Evolutionary conservation across 257 asterid genomes (phyloP), one percentile per base, ranked within the genome.

Genomic region (Fraxinus americana): DNA sequence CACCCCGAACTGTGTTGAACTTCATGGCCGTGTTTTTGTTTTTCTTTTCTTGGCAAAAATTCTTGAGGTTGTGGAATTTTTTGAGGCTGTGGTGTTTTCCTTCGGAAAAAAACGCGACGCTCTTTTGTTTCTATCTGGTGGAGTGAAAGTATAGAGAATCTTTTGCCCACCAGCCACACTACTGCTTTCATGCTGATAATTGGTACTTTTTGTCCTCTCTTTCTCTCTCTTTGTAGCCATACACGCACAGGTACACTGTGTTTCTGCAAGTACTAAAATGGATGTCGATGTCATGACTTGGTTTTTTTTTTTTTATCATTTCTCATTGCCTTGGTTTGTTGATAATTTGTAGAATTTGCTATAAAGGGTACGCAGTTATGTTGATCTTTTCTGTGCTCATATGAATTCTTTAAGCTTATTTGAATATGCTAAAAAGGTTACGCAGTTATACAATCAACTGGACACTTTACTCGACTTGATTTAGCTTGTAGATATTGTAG

Each of bases 51-150:
- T 41, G 50, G 16, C 50, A 11, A 41, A 41, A 11, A 41, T 29
- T 75, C 70, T 23, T 19, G 68, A 19, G 41, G 69, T 16, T 50
- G 2, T 13, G 76, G 48, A 71, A 82, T 65, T 74, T 86, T 82
- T 54, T 80, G 85, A 84, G 88, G 88, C 69, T 84, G 84, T 75
- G 83, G 85, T 84, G 80, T 71, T 72, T 63, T 81, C 83, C 65
- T 66, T 38, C 34, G 80, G 63, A 77, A 43, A 86, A 79, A 77
- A 80, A 78, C 83, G 80, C 68, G 70, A 50, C 2, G 23, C 70
- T 72, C 3, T 63, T 84, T 72, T 67, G 67, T 76, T 8, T 39
- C 77, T 63, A 10, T 50, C 61, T 50, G 21, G 19, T 21, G 19
- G 61, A 50, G 61, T 17, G 61, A 50, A 50, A 17, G 61, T 50